A percentile compares a stretch with the other conserved stretches of the same genome.
Evolutionary conservation across 345 rosid species (phyloP).

Genomic region (Psidium guajava): DNA sequence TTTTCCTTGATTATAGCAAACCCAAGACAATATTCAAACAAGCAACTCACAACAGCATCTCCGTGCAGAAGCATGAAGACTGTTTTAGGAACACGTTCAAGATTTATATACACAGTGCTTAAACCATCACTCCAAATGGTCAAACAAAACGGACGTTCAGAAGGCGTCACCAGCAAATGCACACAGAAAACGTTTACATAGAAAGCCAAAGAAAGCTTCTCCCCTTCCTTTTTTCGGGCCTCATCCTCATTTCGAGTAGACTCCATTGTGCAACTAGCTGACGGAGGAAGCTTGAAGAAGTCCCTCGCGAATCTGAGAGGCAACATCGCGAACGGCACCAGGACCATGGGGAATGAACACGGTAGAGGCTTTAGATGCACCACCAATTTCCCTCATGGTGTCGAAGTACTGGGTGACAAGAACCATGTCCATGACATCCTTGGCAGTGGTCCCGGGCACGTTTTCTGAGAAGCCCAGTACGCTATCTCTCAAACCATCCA

Average conservation of each 20-base stretch:
- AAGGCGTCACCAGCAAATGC: background rate
- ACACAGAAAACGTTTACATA: background rate
- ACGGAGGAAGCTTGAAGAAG: slow-evolving; percentile 6
- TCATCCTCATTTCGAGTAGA: background rate
- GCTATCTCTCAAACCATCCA: slow-evolving; percentile 20
- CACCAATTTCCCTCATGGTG: slow-evolving; percentile 15
- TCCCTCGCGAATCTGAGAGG: slow-evolving; percentile 14
- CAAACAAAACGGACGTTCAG: background rate
- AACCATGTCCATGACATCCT: slow-evolving; percentile 20
- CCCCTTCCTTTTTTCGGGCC: background rate
- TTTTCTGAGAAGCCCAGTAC: slow-evolving; percentile 17
- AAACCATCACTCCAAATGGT: background rate
- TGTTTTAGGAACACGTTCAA: background rate
- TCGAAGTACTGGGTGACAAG: slow-evolving; percentile 17
- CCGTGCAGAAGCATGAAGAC: background rate
- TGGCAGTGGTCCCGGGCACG: slow-evolving; percentile 11
- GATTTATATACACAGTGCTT: background rate
- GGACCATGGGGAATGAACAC: slow-evolving; percentile 19
- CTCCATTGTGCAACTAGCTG: background rate
- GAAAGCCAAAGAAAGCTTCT: background rate
- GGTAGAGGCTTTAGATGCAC: slow-evolving; percentile 7
- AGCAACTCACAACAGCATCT: background rate
- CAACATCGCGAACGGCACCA: slow-evolving; percentile 13
- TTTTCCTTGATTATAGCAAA: background rate
- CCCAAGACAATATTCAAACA: background rate